phyloP scores from a whole-genome alignment of 169 alveolate genomes.

The Cryptosporidium tyzzeri region DNA sequence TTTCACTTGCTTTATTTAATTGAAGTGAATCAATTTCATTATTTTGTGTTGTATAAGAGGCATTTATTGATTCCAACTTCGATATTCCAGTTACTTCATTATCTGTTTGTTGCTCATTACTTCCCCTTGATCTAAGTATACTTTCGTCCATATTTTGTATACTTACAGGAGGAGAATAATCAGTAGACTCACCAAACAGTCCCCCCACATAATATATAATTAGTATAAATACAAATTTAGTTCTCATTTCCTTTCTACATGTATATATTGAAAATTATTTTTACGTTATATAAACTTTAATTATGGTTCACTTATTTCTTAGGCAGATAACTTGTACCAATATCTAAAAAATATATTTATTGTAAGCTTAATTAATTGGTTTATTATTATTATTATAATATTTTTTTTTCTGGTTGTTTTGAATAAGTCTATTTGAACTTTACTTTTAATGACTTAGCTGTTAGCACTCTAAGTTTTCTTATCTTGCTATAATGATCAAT shows the following conservation, averaged over 20 bases:
- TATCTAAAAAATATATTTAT: not conserved
- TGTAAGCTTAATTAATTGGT: no score
- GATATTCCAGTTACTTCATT: not conserved
- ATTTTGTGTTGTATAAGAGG: not conserved
- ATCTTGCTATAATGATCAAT: not conserved
- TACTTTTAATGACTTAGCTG: not conserved
- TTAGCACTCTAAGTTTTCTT: not conserved
- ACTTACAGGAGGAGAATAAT: conserved; percentile 3
- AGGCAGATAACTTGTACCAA: no score
- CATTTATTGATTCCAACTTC: not conserved
- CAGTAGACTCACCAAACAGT: conserved; percentile 6
- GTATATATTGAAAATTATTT: not conserved
- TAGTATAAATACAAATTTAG: not conserved
- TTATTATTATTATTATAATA: no score
- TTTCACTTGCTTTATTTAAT: not conserved
- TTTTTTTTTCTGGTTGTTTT: no score
- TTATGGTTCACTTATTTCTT: not conserved
- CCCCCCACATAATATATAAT: not conserved
- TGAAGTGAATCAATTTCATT: not conserved
- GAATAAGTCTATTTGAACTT: no score
- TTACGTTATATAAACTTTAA: no score
- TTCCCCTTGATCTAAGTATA: conserved; percentile 37
- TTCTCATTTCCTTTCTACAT: not conserved
- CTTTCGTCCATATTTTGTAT: conserved; percentile 14
- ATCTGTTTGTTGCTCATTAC: not conserved